Evolutionary conservation across 345 rosid species (phyloP).

Genomic region (Anacardium occidentale): DNA sequence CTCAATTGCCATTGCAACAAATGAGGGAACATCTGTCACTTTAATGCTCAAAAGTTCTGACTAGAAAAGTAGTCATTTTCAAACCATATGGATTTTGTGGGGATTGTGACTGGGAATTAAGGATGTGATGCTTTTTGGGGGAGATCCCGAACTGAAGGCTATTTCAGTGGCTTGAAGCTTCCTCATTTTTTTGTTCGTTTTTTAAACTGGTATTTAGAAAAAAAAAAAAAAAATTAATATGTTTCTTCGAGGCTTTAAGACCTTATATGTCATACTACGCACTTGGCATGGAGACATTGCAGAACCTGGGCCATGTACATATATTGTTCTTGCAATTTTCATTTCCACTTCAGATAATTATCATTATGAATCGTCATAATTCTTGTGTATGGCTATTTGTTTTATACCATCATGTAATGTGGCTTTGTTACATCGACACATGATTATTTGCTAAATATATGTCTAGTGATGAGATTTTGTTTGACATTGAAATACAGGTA

Average conservation of each 20-base stretch:
- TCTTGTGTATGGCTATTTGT: not conserved
- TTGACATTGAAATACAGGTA: slow-evolving; percentile 47
- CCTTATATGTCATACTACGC: slow-evolving; percentile 73
- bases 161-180: slow-evolving; percentile 97
- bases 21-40: too few species aligned
- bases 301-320: slow-evolving; percentile 59
- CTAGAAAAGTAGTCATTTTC: too few species aligned
- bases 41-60: too few species aligned
- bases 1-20: too few species aligned
- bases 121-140: slow-evolving; percentile 98
- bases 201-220: not conserved
- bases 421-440: too few species aligned
- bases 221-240: not conserved
- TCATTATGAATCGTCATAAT: not conserved
- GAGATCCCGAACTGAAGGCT: slow-evolving; percentile 83
- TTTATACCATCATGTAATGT: too few species aligned
- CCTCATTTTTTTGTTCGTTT: not conserved
- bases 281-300: slow-evolving; percentile 49
- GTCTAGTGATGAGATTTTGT: not conserved
- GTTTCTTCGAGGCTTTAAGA: slow-evolving; percentile 62
- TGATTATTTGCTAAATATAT: not conserved
- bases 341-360: not conserved
- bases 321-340: slow-evolving; percentile 14
- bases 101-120: slow-evolving; percentile 89
- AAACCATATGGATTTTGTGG: too few species aligned